phyloP scores from a whole-genome alignment of 176 grass and related monocot species.

The Hyparrhenia diplandra region DNA sequence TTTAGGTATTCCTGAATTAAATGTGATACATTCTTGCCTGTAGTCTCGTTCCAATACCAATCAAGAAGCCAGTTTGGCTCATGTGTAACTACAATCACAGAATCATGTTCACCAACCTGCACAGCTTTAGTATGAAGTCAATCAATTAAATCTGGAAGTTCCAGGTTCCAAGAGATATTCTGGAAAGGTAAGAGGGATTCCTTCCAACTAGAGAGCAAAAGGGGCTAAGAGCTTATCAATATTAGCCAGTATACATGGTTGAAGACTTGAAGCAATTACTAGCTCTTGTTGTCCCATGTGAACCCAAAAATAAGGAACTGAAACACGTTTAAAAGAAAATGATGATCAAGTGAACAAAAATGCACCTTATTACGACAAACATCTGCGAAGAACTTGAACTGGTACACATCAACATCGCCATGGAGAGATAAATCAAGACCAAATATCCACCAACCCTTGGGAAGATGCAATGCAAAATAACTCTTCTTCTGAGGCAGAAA shows the following conservation, averaged over 20 bases:
- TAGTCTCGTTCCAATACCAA: conserved; percentile 92
- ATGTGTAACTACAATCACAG: conserved; percentile 80
- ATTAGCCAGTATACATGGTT: conserved; percentile 12
- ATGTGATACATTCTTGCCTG: conserved; percentile 80
- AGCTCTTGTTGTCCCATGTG: not conserved
- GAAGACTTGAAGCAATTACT: conserved; percentile 12
- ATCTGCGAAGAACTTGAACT: conserved; percentile 91
- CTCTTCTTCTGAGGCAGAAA: conserved; percentile 94
- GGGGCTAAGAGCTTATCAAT: not conserved
- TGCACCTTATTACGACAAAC: conserved; percentile 75
- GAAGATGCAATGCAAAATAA: conserved; percentile 92
- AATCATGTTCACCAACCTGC: conserved; percentile 83
- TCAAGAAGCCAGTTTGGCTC: conserved; percentile 97
- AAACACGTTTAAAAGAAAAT: not conserved
- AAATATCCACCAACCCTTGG: conserved; percentile 95
- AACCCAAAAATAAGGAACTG: conserved; percentile 10
- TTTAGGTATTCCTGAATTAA: conserved; percentile 81
- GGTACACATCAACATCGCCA: conserved; percentile 91
- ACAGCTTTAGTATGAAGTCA: conserved; percentile 35
- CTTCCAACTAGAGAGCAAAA: not conserved
- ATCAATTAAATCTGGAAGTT: conserved; percentile 47
- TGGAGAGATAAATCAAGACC: conserved; percentile 97
- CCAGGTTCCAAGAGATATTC: conserved; percentile 23
- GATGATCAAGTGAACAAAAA: not conserved
- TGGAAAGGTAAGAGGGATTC: not conserved